Evolutionary conservation across 139 green algal species (phyloP).

Genomic region (Chloropicon primus): DNA sequence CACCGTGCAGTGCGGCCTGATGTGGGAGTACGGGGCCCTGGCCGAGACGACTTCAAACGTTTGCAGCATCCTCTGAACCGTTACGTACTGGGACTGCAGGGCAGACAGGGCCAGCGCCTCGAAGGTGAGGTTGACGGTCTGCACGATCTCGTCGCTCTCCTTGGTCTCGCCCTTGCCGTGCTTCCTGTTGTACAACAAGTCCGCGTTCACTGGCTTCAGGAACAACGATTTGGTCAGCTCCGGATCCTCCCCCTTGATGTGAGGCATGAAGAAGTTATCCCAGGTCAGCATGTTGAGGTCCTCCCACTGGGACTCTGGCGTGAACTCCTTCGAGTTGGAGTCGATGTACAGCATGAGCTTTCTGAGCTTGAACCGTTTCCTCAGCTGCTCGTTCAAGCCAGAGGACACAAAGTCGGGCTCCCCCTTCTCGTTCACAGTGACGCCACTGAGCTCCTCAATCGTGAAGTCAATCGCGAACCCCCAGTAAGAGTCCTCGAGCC

Average conservation of each 20-base stretch:
- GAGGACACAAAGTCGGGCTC: conserved; percentile 59
- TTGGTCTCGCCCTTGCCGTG: not conserved
- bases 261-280: not conserved
- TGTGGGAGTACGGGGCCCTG: not conserved
- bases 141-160: not conserved
- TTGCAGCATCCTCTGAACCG: not conserved
- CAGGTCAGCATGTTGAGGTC: not conserved
- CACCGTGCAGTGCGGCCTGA: not conserved
- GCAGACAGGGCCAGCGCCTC: not conserved
- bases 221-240: not conserved
- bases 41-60: not conserved
- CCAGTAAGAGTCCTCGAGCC: conserved; percentile 42
- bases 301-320: not conserved
- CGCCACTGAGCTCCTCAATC: conserved; percentile 54
- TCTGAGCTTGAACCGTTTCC: conserved; percentile 37
- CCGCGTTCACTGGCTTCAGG: not conserved
- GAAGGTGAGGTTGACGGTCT: not conserved
- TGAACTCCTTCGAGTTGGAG: not conserved
- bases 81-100: not conserved
- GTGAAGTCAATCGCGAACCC: conserved; percentile 48
- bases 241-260: not conserved
- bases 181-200: not conserved
- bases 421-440: conserved; percentile 72
- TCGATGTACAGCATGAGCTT: not conserved
- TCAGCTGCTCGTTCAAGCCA: conserved; percentile 52